Conservation (phyloP, 164 flowering plant genomes). For the Nymphaea thermarum region DNA sequence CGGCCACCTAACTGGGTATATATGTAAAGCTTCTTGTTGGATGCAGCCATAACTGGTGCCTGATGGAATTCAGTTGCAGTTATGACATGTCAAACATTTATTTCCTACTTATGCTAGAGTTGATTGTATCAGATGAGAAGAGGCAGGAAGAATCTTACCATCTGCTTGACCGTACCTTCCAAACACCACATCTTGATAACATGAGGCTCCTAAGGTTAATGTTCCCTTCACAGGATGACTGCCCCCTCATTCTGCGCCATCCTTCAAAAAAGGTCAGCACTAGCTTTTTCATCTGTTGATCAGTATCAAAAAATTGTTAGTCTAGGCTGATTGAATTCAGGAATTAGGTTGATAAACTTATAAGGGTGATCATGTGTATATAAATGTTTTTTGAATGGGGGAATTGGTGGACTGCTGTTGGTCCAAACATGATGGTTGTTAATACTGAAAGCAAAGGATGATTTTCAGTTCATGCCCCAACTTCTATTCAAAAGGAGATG, state of each 20-base stretch:
- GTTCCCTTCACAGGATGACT: constrained; percentile 35
- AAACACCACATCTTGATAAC: constrained; percentile 35
- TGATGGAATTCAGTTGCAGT: background rate
- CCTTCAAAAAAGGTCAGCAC: constrained; percentile 10
- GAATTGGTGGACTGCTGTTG: no score
- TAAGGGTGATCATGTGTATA: no score
- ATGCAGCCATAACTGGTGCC: background rate
- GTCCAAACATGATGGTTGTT: no score
- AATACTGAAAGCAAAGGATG: no score
- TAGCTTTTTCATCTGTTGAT: background rate
- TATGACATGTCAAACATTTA: no score
- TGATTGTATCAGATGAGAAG: background rate
- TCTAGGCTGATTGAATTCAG: no score
- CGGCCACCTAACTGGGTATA: background rate
- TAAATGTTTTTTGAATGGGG: no score
- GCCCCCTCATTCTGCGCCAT: constrained; percentile 33
- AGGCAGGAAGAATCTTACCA: constrained; percentile 20
- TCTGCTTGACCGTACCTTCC: constrained; percentile 28
- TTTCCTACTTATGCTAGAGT: background rate
- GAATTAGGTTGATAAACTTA: no score
- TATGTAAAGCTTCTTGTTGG: background rate
- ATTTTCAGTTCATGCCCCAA: no score
- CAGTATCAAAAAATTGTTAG: no score
- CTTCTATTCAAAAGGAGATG: no score
- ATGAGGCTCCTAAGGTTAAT: constrained; percentile 44